These are phyloP conservation scores for Fraxinus sp. DNA, from an alignment of 305 asterid genomes.

Conservation along the genomic window DNA sequence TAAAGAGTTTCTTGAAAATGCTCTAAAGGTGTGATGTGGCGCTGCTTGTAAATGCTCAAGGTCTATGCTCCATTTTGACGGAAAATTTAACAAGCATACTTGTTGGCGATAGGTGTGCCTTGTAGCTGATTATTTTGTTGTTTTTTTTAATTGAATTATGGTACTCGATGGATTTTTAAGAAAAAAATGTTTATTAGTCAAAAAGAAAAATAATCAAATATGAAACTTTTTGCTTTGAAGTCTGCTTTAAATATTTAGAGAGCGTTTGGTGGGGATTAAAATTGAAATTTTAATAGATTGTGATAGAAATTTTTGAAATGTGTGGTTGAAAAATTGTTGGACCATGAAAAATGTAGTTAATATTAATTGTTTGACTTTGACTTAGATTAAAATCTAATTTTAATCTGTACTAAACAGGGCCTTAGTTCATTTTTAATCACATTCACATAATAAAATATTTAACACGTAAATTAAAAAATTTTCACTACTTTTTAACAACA, in stretches of 20 bases:
- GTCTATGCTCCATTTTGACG: not conserved
- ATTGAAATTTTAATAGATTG: no score
- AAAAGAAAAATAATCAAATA: not conserved
- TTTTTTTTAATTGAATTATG: not conserved
- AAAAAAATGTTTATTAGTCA: no score
- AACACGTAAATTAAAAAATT: no score
- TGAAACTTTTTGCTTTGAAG: not conserved
- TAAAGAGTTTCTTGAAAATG: no score
- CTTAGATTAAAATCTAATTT: not conserved
- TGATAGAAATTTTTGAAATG: no score
- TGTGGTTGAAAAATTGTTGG: no score
- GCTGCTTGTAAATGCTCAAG: not conserved
- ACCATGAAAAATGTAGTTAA: no score
- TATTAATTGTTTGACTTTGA: not conserved
- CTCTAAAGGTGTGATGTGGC: not conserved
- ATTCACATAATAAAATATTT: no score
- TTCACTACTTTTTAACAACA: no score
- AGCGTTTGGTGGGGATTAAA: no score
- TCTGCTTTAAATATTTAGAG: not conserved
- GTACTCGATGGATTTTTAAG: not conserved
- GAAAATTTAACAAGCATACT: not conserved
- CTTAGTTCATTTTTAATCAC: no score
- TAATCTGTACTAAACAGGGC: no score
- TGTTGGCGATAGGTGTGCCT: not conserved
- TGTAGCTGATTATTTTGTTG: not conserved